Evolutionary conservation across 306 rosid species (phyloP).

Genomic region (Vicia faba): DNA sequence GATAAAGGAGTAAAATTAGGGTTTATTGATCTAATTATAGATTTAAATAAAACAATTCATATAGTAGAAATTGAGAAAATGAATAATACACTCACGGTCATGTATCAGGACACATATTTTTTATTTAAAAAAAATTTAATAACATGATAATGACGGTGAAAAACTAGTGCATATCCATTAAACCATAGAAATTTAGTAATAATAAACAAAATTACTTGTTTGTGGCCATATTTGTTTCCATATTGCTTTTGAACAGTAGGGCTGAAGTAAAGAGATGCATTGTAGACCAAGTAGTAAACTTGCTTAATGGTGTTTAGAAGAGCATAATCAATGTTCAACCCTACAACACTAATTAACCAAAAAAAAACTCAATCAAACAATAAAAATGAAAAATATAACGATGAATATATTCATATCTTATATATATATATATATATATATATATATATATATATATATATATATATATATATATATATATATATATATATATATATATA

Average conservation of each 20-base stretch:
- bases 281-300: slow-evolving; percentile 59
- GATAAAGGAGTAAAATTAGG: no score
- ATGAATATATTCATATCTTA: not conserved
- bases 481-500: no score
- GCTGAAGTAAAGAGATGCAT: slow-evolving; percentile 16
- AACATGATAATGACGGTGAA: no score
- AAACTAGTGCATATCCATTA: no score
- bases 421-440: no score
- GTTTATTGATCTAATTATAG: no score
- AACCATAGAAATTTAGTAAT: not conserved
- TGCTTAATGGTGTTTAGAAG: slow-evolving; percentile 73
- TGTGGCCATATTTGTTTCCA: slow-evolving; percentile 15
- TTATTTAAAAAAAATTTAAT: no score
- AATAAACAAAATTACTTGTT: slow-evolving; percentile 23
- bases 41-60: not conserved
- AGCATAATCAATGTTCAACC: slow-evolving; percentile 73
- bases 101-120: no score
- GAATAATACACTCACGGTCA: no score
- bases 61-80: not conserved
- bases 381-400: not conserved
- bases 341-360: slow-evolving; percentile 61
- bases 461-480: no score
- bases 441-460: no score
- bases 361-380: slow-evolving; percentile 16
- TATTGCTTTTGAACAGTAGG: slow-evolving; percentile 28